Conservation (phyloP, 75 land plant species). For the Adiantum capillusveneris region DNA sequence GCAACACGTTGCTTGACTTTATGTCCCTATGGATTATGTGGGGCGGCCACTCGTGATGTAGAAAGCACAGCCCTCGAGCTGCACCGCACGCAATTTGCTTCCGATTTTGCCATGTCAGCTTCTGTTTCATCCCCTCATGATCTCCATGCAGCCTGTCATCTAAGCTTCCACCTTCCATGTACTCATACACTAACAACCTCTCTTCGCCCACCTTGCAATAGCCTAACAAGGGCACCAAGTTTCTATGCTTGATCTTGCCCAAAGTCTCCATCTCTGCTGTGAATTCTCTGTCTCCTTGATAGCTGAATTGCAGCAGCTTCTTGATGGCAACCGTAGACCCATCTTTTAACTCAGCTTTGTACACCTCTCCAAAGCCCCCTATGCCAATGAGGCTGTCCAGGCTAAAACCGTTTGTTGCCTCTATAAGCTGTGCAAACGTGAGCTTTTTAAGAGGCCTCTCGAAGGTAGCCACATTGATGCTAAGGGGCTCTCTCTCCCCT, state of each 20-base stretch:
- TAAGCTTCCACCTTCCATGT: conserved; percentile 61
- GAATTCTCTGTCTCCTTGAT: conserved; percentile 85
- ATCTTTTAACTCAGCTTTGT: conserved; percentile 60
- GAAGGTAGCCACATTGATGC: conserved; percentile 82
- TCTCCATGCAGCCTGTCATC: conserved; percentile 58
- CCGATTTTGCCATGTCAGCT: conserved; percentile 53
- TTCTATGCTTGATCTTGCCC: conserved; percentile 78
- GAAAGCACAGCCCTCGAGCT: conserved; percentile 64
- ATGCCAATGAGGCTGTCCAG: conserved; percentile 69
- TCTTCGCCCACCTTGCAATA: conserved; percentile 82
- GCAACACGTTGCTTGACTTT: conserved; percentile 79
- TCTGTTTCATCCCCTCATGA: conserved; percentile 5
- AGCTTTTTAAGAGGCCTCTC: conserved; percentile 67
- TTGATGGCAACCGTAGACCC: conserved; percentile 74
- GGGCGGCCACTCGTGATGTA: conserved; percentile 80
- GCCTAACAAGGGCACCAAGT: conserved; percentile 61
- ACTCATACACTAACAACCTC: conserved; percentile 74
- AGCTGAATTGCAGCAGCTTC: conserved; percentile 67
- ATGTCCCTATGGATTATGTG: conserved; percentile 84
- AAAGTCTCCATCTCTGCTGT: conserved; percentile 91
- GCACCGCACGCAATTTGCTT: conserved; percentile 68
- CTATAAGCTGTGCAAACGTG: conserved; percentile 66
- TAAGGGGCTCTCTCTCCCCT: conserved; percentile 68
- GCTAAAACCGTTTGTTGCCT: conserved; percentile 81
- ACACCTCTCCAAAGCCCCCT: conserved; percentile 80